These are phyloP conservation scores for Malassezia slooffiae DNA, from an alignment of 1,284 basidiomycete genomes.

Conservation along the genomic window DNA sequence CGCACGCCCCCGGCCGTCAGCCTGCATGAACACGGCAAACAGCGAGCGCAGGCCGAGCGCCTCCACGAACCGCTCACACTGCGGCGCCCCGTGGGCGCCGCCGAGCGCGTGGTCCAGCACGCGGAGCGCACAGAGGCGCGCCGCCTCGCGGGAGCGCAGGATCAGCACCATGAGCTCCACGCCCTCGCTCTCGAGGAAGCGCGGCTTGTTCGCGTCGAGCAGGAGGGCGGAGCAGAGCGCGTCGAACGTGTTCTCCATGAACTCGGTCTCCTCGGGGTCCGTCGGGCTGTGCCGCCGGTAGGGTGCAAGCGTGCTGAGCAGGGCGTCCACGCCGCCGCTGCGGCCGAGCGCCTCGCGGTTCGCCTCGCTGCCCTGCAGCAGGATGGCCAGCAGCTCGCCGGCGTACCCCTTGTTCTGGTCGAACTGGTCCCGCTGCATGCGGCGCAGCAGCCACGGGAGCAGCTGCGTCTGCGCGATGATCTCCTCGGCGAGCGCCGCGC, in stretches of 20 bases:
- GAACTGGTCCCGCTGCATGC: conserved; percentile 48
- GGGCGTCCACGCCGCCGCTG: conserved; percentile 65
- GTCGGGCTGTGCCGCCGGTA: conserved; percentile 70
- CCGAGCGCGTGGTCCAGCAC: conserved; percentile 82
- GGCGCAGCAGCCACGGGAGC: conserved; percentile 65
- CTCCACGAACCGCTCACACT: conserved; percentile 80
- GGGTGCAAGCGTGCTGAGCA: conserved; percentile 63
- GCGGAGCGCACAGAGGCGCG: conserved; percentile 55
- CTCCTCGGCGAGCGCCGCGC: conserved; percentile 57
- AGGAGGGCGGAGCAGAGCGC: conserved; percentile 62
- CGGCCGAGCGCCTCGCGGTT: conserved; percentile 30
- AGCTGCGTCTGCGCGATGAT: conserved; percentile 65
- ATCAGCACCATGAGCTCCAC: conserved; percentile 91
- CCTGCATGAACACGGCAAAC: conserved; percentile 80
- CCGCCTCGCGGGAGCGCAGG: conserved; percentile 69
- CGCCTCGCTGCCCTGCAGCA: conserved; percentile 55
- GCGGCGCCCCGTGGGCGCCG: conserved; percentile 55
- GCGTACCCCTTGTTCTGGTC: conserved; percentile 48
- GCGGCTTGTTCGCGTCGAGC: conserved; percentile 65
- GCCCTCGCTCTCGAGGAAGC: conserved; percentile 80
- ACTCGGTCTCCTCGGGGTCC: conserved; percentile 82
- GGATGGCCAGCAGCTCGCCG: conserved; percentile 63
- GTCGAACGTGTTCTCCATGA: conserved; percentile 94
- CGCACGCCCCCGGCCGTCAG: not conserved
- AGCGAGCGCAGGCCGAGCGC: conserved; percentile 74